Conservation (phyloP, 2,329 filamentous ascomycete species). For the Colletotrichum viniferum region DNA sequence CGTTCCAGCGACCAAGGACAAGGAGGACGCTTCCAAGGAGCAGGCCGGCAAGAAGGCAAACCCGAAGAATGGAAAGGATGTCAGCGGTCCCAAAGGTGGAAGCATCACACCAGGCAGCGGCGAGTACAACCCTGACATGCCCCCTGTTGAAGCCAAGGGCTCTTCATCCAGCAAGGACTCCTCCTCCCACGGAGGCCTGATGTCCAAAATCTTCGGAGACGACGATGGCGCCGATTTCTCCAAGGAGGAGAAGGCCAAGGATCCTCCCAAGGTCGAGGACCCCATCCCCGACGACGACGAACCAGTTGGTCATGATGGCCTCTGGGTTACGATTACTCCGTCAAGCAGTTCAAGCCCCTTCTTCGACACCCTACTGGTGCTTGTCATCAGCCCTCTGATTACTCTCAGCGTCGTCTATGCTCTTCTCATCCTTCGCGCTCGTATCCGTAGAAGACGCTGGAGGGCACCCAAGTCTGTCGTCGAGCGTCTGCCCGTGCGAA, state of each 20-base stretch:
- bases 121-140: conserved; percentile 56
- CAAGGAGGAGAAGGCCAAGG: conserved; percentile 26
- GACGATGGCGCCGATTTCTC: conserved; percentile 38
- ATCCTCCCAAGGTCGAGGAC: conserved; percentile 25
- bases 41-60: conserved; percentile 20
- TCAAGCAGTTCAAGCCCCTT: conserved; percentile 90
- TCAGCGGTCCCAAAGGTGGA: conserved; percentile 59
- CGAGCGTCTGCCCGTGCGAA: conserved; percentile 90
- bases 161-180: conserved; percentile 14
- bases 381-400: conserved; percentile 93
- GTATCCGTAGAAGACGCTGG: conserved; percentile 89
- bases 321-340: conserved; percentile 97
- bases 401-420: conserved; percentile 94
- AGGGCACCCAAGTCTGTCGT: conserved; percentile 97
- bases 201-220: conserved; percentile 56
- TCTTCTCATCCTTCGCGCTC: conserved; percentile 82
- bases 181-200: conserved; percentile 35
- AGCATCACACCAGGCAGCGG: conserved; percentile 76
- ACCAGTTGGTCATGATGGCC: conserved; percentile 68
- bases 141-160: conserved; percentile 37
- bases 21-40: conserved; percentile 7
- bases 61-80: conserved; percentile 24
- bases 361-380: conserved; percentile 92
- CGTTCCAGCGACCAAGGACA: conserved; percentile 43
- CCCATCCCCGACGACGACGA: conserved; percentile 25